A percentile compares a stretch with the other conserved stretches of the same genome.
phyloP scores from a whole-genome alignment of 2,329 filamentous ascomycete species.

The Escovopsis sp. region DNA sequence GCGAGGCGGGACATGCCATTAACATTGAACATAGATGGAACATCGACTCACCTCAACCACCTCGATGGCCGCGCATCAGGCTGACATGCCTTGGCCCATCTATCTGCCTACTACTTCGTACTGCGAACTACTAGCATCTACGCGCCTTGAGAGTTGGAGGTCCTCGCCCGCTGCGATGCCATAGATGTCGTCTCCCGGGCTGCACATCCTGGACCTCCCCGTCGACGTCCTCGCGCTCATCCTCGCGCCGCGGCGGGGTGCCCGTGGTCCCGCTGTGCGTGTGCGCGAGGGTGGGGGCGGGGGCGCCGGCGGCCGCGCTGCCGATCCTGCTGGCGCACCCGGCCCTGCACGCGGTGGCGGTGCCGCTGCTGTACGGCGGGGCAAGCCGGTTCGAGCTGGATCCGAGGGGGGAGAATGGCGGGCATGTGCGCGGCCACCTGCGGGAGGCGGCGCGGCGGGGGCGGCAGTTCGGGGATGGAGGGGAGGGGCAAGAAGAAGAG shows the following conservation, averaged over 20 bases:
- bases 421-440: constrained; percentile 14
- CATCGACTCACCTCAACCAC: too few species aligned
- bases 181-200: not conserved
- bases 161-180: too few species aligned
- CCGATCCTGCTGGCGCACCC: constrained; percentile 19
- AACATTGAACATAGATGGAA: too few species aligned
- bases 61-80: too few species aligned
- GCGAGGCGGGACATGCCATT: too few species aligned
- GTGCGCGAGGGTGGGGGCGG: constrained; percentile 6
- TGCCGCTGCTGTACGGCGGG: constrained; percentile 17
- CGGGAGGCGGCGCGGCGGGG: constrained; percentile 4
- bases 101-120: too few species aligned
- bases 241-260: constrained; percentile 6
- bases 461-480: constrained; percentile 6
- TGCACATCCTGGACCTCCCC: constrained; percentile 20
- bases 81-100: too few species aligned
- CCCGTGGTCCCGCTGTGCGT: constrained; percentile 15
- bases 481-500: not conserved
- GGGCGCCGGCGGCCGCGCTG: constrained; percentile 10
- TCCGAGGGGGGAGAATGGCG: constrained; percentile 13
- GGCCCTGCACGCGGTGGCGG: constrained; percentile 17
- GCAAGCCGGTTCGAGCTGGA: constrained; percentile 18
- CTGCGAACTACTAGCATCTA: too few species aligned
- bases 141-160: too few species aligned
- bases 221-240: constrained; percentile 19